Evolutionary conservation across 257 asterid species (phyloP).

Genomic region (Solanum rostratum): DNA sequence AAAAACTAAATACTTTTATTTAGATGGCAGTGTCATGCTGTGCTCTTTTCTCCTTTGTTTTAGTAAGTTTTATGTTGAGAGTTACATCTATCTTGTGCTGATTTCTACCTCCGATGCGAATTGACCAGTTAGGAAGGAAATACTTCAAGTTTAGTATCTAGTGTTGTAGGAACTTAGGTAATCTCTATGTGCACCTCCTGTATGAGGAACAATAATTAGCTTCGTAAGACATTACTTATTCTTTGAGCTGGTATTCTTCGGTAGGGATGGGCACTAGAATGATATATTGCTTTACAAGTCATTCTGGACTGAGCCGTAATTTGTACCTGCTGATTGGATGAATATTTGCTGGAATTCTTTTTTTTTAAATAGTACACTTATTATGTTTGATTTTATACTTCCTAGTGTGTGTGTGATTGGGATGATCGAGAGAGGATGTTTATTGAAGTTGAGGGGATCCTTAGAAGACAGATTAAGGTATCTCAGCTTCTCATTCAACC

Average conservation of each 20-base stretch:
- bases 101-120: not conserved
- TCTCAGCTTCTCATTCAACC: not conserved
- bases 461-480: conserved; percentile 92
- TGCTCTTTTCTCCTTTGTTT: not conserved
- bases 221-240: not conserved
- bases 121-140: not conserved
- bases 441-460: conserved; percentile 88
- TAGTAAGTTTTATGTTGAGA: not conserved
- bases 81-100: not conserved
- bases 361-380: not conserved
- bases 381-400: not conserved
- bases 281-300: not conserved
- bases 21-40: not conserved
- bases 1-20: not conserved
- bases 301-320: not conserved
- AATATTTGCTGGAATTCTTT: not conserved
- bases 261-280: not conserved
- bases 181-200: not conserved
- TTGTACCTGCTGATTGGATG: not conserved
- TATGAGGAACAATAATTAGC: not conserved
- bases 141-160: not conserved
- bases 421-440: conserved; percentile 93
- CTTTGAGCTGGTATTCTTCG: not conserved
- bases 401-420: conserved; percentile 96
- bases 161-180: not conserved